Percentiles rank a stretch among this genome's conserved stretches.
Conservation (phyloP, 768 basidiomycete species). For the Phylloporus sp. region DNA sequence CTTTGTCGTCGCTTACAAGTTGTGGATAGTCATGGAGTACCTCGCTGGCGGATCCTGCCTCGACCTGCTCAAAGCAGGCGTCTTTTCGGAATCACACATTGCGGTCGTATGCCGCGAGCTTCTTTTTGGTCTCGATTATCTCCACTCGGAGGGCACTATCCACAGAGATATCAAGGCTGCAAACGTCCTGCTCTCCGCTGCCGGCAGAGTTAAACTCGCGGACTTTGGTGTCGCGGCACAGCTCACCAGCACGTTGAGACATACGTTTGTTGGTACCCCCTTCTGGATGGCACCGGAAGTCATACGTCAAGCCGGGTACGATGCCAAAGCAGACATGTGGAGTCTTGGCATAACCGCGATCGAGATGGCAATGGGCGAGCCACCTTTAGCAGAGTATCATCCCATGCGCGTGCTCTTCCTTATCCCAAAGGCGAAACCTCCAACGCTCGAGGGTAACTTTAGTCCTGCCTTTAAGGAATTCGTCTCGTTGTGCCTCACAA, state of each 20-base stretch:
- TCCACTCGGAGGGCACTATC: conserved; percentile 94
- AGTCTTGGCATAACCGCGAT: conserved; percentile 97
- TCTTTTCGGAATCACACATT: conserved; percentile 90
- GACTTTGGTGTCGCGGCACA: conserved; percentile 99
- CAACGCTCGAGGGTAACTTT: conserved; percentile 82
- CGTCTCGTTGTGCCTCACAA: conserved; percentile 82
- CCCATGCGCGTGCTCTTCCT: conserved; percentile 98
- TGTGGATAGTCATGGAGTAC: conserved; percentile 99
- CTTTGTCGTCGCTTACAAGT: conserved; percentile 93
- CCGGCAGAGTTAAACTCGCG: conserved; percentile 93
- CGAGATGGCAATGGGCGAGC: conserved; percentile 97
- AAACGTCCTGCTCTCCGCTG: conserved; percentile 85
- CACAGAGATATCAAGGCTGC: conserved; percentile 99
- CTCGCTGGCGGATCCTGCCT: conserved; percentile 98
- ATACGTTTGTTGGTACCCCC: conserved; percentile 96
- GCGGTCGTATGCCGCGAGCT: conserved; percentile 93
- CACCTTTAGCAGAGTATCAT: conserved; percentile 94
- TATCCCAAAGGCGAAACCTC: conserved; percentile 95
- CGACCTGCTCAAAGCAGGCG: conserved; percentile 88
- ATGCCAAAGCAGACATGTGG: conserved; percentile 96
- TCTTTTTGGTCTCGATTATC: conserved; percentile 87
- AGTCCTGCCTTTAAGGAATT: conserved; percentile 90
- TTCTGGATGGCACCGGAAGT: conserved; percentile 99
- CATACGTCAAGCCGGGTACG: conserved; percentile 94
- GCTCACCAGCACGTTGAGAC: conserved; percentile 86